Evolutionary conservation across 768 basidiomycete genomes (phyloP).

Genomic region (Neoboletus brunneissimus): DNA sequence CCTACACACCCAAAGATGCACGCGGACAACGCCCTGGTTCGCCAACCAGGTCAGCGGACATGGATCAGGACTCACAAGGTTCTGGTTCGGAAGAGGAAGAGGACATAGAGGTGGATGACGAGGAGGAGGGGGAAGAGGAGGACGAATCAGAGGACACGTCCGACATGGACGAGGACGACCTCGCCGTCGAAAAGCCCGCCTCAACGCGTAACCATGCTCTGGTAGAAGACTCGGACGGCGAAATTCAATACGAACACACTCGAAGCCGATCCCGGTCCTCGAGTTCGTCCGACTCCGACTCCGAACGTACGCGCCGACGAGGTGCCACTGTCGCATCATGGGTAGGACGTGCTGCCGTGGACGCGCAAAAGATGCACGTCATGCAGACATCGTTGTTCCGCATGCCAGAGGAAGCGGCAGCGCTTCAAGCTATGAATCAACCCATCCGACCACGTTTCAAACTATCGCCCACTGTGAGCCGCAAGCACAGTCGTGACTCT

Average conservation of each 20-base stretch:
- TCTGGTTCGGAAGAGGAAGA: constrained; percentile 30
- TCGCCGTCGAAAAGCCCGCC: constrained; percentile 27
- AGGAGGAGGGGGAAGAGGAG: constrained; percentile 33
- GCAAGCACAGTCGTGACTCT: constrained; percentile 78
- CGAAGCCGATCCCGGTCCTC: constrained; percentile 36
- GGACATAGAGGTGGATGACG: constrained; percentile 32
- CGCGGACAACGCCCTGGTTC: constrained; percentile 13
- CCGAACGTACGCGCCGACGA: constrained; percentile 17
- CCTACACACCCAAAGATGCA: constrained; percentile 30
- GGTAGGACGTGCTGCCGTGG: constrained; percentile 73
- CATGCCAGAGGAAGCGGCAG: constrained; percentile 69
- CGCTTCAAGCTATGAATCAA: constrained; percentile 53
- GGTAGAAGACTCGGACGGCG: constrained; percentile 54
- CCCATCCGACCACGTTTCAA: constrained; percentile 34
- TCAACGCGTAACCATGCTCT: constrained; percentile 43
- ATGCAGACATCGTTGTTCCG: constrained; percentile 91
- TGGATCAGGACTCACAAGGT: constrained; percentile 31
- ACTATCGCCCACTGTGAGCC: constrained; percentile 41
- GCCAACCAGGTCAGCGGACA: constrained; percentile 26
- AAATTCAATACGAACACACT: constrained; percentile 44
- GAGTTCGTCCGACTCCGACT: constrained; percentile 24
- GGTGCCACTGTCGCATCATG: constrained; percentile 61
- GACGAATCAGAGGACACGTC: constrained; percentile 41
- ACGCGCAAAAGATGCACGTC: constrained; percentile 85
- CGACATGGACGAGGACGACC: constrained; percentile 53